Conservation (phyloP, 306 rosid species). For the Trichosanthes cucumerina region DNA sequence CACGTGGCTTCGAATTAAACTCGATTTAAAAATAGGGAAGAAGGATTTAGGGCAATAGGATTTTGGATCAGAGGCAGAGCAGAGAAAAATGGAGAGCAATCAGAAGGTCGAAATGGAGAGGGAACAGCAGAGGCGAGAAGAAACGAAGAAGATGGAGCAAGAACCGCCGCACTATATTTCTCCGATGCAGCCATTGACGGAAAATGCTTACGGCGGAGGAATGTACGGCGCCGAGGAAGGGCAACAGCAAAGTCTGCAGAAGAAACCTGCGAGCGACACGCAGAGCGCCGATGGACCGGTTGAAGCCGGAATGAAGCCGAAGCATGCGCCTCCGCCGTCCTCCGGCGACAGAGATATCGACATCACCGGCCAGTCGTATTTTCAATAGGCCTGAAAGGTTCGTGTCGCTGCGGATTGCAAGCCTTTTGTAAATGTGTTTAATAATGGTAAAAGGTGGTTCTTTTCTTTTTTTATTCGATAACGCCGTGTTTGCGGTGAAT, state of each 20-base stretch:
- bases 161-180: slow-evolving; percentile 28
- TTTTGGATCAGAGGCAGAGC: background rate
- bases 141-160: slow-evolving; percentile 16
- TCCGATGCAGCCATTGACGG: slow-evolving; percentile 45
- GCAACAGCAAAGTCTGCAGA: background rate
- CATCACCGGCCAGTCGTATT: slow-evolving; percentile 9
- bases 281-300: slow-evolving; percentile 7
- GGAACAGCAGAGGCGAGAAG: slow-evolving; percentile 20
- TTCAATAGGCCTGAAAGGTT: slow-evolving; percentile 5
- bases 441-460: background rate
- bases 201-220: slow-evolving; percentile 67
- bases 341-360: slow-evolving; percentile 14
- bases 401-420: background rate
- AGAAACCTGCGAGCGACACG: slow-evolving; percentile 12
- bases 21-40: background rate
- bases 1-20: background rate
- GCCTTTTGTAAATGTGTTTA: background rate
- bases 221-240: slow-evolving; percentile 39
- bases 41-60: background rate
- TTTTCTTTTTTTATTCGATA: background rate
- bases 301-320: background rate
- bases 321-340: slow-evolving; percentile 13
- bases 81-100: background rate
- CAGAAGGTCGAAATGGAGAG: slow-evolving; percentile 11
- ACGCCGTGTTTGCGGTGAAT: background rate